Evolutionary conservation across 257 asterid genomes (phyloP).

Genomic region (Plantago ovata): DNA sequence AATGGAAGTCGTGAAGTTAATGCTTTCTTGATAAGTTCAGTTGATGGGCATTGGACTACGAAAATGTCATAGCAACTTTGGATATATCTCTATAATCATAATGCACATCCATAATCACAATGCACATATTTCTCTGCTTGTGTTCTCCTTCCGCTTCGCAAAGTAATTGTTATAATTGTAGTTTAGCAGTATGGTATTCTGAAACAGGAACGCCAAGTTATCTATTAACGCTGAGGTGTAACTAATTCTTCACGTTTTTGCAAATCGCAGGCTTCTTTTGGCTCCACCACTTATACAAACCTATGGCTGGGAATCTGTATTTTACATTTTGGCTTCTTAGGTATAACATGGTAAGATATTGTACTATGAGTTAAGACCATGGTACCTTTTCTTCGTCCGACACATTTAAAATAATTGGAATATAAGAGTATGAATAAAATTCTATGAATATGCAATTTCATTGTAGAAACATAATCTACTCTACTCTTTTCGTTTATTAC

Average conservation of each 20-base stretch:
- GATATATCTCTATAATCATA: too few species aligned
- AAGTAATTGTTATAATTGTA: not conserved
- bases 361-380: constrained; percentile 4
- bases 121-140: not conserved
- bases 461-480: too few species aligned
- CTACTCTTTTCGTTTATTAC: not conserved
- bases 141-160: not conserved
- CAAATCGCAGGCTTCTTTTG: constrained; percentile 74
- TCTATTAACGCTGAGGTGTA: not conserved
- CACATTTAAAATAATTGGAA: too few species aligned
- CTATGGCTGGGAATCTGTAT: constrained; percentile 93
- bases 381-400: not conserved
- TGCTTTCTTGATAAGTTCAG: too few species aligned
- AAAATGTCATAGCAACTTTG: too few species aligned
- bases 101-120: too few species aligned
- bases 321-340: constrained; percentile 74
- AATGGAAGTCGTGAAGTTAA: not conserved
- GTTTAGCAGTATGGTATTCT: not conserved
- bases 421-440: too few species aligned
- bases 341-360: constrained; percentile 80
- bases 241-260: constrained; percentile 11
- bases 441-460: too few species aligned
- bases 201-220: not conserved
- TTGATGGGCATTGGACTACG: too few species aligned
- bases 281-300: constrained; percentile 85